Evolutionary conservation across 192 early-diverging fungal genomes (phyloP), one percentile per base, ranked within the genome.

Genomic region (Cladochytrium replicatum): DNA sequence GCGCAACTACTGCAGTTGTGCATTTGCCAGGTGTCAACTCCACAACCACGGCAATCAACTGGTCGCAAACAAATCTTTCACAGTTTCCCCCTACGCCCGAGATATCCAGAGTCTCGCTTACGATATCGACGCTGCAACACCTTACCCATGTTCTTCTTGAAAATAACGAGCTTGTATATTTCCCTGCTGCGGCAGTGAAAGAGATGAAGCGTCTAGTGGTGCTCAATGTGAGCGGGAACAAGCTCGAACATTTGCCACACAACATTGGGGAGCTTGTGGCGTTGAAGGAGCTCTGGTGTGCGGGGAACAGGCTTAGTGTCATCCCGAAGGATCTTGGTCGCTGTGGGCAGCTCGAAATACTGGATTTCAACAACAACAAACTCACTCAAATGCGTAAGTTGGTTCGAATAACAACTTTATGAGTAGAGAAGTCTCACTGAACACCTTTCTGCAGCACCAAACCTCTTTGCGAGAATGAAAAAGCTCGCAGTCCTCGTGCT

Each of bases 281-380:
- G 7, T 38, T 72, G 41, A 55, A 54, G 32, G 69, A 72, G 42
- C 38, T 72, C 49, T 58, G 51, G 41, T 32, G 58, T 15, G 30
- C 53, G 13, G 39, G 52, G 9, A 65, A 64, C 38, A 38, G 41
- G 8, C 27, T 72, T 5, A 30, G 41, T 13, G 39, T 26, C 28
- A 44, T 72, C 2, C 50, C 54, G 22, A 54, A 50, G 32, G 61
- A 52, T 13, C 48, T 65, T n/a, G 61, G 48, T 30, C 39, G 40
- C 2, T 42, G 61, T 40, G 19, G 30, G 11, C 45, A 51, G 25
- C 37, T 72, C 50, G 65, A 72, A 46, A 45, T 64, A 6, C 41
- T 67, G 48, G 69, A 72, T 43, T 46, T 72, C 45, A 49, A 54
- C 17, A 21, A 29, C 26, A 68, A 68, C 46, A 7, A 41, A 9